phyloP scores from a whole-genome alignment of 768 basidiomycete species.

The Lanmaoa pseudosensibilis region DNA sequence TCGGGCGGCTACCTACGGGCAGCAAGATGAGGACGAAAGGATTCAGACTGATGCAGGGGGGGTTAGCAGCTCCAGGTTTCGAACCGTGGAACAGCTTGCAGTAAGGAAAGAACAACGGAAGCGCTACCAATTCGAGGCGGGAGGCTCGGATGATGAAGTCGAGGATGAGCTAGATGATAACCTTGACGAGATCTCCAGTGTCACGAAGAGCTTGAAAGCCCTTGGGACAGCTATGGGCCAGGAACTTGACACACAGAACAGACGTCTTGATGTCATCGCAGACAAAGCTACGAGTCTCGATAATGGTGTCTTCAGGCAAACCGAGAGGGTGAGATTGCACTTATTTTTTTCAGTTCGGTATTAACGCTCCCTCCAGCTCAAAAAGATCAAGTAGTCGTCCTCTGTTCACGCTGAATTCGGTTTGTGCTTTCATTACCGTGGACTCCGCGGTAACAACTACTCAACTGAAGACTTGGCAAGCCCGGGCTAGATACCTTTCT shows the following conservation, averaged over 20 bases:
- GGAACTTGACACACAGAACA: constrained; percentile 87
- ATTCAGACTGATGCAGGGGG: constrained; percentile 32
- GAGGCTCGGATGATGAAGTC: constrained; percentile 87
- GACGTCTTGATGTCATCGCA: constrained; percentile 70
- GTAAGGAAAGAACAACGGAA: constrained; percentile 68
- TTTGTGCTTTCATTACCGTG: neutral
- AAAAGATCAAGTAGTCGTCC: constrained; percentile 51
- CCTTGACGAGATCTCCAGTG: constrained; percentile 79
- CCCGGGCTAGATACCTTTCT: constrained; percentile 21
- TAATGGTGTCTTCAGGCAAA: constrained; percentile 75
- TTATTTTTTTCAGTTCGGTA: constrained; percentile 19
- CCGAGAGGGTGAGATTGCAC: constrained; percentile 61
- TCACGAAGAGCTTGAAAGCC: constrained; percentile 75
- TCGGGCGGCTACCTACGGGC: constrained; percentile 63
- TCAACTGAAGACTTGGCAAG: neutral
- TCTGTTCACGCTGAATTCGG: neutral
- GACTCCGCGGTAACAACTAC: neutral
- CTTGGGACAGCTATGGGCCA: constrained; percentile 81
- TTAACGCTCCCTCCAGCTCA: constrained; percentile 44
- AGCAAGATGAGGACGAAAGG: constrained; percentile 46
- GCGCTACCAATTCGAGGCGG: constrained; percentile 90
- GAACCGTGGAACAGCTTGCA: constrained; percentile 51
- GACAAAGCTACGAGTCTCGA: constrained; percentile 79
- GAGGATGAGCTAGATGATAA: constrained; percentile 95
- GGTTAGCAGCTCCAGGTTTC: constrained; percentile 42